Evolutionary conservation across 2,329 filamentous ascomycete species (phyloP), one percentile per base, ranked within the genome.

Genomic region (Grosmannia huntii): DNA sequence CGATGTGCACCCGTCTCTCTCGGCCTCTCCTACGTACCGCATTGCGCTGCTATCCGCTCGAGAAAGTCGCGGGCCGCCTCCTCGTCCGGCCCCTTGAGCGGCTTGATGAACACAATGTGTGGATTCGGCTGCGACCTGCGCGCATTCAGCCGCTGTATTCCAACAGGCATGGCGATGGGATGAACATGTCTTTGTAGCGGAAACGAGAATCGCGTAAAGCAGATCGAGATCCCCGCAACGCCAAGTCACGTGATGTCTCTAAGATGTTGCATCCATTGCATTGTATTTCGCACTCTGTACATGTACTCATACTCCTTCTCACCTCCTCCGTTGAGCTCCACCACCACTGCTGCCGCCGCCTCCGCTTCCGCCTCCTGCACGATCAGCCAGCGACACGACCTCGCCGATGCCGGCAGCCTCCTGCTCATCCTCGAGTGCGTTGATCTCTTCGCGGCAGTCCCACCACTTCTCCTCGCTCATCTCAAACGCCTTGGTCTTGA

Each of bases 401-500:
- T 97, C 94, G 19, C 90, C 89, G 70, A 97, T 96, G 11, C 94
- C 91, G 38, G 90, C 89, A 54, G 88, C 91, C 72, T 96, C 92
- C 75, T 97, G 90, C 74, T 96, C 92, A 72, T 96, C 92, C 72
- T 99, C 94, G 67, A 97, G 72, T 7, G 84, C 87, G 57, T 85
- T 87, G 64, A 99, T 88, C 73, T 97, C 92, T 74, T 99, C 94
- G 65, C 94, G 82, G 68, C 87, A 90, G 76, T 96, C 94, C 94
- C 94, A 99, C 94, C 94, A 99, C 71, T 95, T 96, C 73, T 91
- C 88, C 72, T 99, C 94, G 48, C 91, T 91, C 63, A 90, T 79
- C 68, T 90, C 86, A 69, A 96, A 99, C 1, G 90, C 94, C 68
- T 84, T 85, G 66, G 91, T 87, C 70, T 95, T 90, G 66, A 97